phyloP scores from a whole-genome alignment of 2,329 filamentous ascomycete genomes.

The Teratosphaeria zuluensis region DNA sequence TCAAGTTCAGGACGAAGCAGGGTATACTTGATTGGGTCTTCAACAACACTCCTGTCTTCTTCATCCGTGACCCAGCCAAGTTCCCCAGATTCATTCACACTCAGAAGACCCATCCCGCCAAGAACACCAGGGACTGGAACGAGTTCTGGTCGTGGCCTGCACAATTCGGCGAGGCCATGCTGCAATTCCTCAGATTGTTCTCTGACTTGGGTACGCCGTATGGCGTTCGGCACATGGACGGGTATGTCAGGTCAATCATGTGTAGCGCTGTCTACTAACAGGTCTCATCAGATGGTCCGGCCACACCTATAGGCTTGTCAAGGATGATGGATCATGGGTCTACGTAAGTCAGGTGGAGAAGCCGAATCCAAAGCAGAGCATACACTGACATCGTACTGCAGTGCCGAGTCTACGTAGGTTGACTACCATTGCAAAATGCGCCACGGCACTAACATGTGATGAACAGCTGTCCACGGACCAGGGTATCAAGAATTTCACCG shows the following conservation, averaged over 20 bases:
- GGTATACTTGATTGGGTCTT: constrained; percentile 44
- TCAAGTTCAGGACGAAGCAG: constrained; percentile 45
- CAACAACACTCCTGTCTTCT: constrained; percentile 32
- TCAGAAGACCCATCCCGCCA: neutral
- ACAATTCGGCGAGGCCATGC: neutral
- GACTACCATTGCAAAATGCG: constrained; percentile 21
- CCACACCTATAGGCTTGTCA: neutral
- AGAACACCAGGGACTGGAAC: constrained; percentile 27
- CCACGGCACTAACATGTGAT: constrained; percentile 42
- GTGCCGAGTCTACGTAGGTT: neutral
- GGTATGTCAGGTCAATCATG: neutral
- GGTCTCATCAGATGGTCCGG: neutral
- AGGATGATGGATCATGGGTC: neutral
- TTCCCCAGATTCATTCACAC: constrained; percentile 15
- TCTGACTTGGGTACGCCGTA: neutral
- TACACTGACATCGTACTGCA: neutral
- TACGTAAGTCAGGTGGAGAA: neutral
- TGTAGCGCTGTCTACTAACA: neutral
- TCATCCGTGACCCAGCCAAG: constrained; percentile 34
- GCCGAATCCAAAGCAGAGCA: neutral
- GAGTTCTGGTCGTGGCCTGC: constrained; percentile 20
- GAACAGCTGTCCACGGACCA: constrained; percentile 42
- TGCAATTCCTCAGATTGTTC: neutral
- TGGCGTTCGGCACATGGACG: neutral
- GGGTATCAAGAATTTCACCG: constrained; percentile 37